Evolutionary conservation across 2,329 filamentous ascomycete species (phyloP), one percentile per base, ranked within the genome.

Genomic region (Penicillium griseofulvum): DNA sequence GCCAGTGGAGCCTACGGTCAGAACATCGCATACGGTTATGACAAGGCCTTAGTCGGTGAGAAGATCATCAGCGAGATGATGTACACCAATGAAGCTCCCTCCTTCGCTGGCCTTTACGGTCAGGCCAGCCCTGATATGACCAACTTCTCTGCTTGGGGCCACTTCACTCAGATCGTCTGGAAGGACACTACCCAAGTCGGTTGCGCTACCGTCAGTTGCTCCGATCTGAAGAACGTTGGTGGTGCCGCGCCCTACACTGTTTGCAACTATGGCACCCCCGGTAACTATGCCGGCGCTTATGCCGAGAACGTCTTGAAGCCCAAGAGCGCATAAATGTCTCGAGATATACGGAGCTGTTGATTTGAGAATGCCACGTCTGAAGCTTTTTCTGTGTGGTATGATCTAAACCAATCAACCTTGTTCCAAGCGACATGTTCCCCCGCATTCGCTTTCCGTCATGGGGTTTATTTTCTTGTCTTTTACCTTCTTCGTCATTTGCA

Each of bases 191-290:
- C 75, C 17, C 63, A 78, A 37, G 77, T 91, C 50, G 89, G 87
- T 61, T 92, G 89, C 70, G 79, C 78, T 49, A 83, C 73, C 28
- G 67, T 71, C 19, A 58, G 62, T 73, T 85, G 78, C 80, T 24
- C 61, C 29, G 65, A 55, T 50, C 71, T 82, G 41, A 70, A 65
- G 49, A 77, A 78, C 59, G 72, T 73, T 44, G 75, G 74, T 54
- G 66, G 70, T 47, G 64, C 76, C 28, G 52, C 85, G n/a, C 86
- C 83, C 76, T 91, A 85, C 80, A 92, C 89, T 29, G 90, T 95
- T 67, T 96, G 91, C 87, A 93, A 96, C 83, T 96, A 96, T 79
- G 78, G 77, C 63, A 81, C 85, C 58, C 77, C 85, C 60, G 91
- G 90, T 89, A 84, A 87, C 74, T 77, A 80, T 51, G 75, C 64